These are phyloP conservation scores for Yarrowia hollandica DNA, from an alignment of 805 yeast species.

Conservation along the genomic window DNA sequence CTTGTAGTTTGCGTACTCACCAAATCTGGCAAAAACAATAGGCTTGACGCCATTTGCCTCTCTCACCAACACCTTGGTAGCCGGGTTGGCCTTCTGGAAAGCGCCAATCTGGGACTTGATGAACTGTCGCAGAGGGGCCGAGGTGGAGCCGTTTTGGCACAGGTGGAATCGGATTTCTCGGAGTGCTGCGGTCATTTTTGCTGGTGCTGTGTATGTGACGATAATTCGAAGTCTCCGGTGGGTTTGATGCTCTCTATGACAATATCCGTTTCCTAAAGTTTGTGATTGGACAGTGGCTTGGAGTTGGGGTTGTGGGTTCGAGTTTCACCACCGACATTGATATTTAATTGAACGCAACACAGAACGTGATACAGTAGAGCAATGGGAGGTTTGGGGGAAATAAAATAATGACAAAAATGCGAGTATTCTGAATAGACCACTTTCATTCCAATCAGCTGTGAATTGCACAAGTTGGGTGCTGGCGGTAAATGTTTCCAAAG, in stretches of 20 bases:
- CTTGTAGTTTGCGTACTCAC: slow-evolving; percentile 33
- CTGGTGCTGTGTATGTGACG: slow-evolving; percentile 8
- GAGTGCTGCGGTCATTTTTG: slow-evolving; percentile 47
- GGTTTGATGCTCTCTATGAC: not conserved
- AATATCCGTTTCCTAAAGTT: not conserved
- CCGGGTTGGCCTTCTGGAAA: slow-evolving; percentile 62
- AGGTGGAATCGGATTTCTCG: slow-evolving; percentile 81
- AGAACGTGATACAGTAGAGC: too few relatives aligned
- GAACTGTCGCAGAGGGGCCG: slow-evolving; percentile 53
- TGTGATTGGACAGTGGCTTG: slow-evolving; percentile 12
- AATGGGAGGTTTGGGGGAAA: not conserved
- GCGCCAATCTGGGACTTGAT: slow-evolving; percentile 32
- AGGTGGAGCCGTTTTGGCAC: slow-evolving; percentile 74
- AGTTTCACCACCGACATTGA: too few relatives aligned
- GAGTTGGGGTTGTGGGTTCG: slow-evolving; percentile 3
- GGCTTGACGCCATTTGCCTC: slow-evolving; percentile 76
- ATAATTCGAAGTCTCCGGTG: not conserved
- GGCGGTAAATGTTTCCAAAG: too few relatives aligned
- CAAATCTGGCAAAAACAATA: slow-evolving; percentile 71
- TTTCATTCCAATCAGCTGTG: not conserved
- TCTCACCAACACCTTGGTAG: slow-evolving; percentile 72
- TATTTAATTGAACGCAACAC: too few relatives aligned
- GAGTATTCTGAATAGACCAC: too few relatives aligned
- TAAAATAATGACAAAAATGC: not conserved
- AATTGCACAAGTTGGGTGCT: not conserved